Evolutionary conservation across 495 filamentous ascomycete species (phyloP).

Genomic region (Penicillium taxi): DNA sequence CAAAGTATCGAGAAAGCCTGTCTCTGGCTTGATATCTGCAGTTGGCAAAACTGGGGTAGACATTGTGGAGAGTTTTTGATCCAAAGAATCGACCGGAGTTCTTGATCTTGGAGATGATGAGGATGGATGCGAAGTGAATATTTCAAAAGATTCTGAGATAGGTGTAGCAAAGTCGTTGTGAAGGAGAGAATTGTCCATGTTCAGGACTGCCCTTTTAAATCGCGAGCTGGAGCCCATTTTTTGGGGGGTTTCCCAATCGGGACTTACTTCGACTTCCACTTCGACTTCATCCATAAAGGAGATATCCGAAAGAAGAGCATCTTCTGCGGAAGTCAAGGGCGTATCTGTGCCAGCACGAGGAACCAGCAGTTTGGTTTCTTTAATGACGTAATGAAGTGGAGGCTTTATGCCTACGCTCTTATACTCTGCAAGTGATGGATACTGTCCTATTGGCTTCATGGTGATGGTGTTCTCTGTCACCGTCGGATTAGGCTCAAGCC

Average conservation of each 20-base stretch:
- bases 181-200: too few relatives aligned
- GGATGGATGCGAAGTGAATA: slow-evolving; percentile 1
- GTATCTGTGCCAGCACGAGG: slow-evolving; percentile 6
- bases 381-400: slow-evolving; percentile 3
- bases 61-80: too few relatives aligned
- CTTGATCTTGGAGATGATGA: slow-evolving; percentile 4
- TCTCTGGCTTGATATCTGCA: slow-evolving; percentile 1
- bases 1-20: slow-evolving; percentile 5
- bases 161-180: slow-evolving; percentile 8
- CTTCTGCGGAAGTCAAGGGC: slow-evolving; percentile 14
- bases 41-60: neutral
- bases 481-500: too few relatives aligned
- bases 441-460: slow-evolving; percentile 24
- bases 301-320: slow-evolving; percentile 4
- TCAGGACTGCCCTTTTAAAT: neutral
- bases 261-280: neutral
- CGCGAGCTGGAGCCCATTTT: neutral
- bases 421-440: slow-evolving; percentile 19
- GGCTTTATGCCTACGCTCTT: slow-evolving; percentile 15
- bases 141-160: slow-evolving; percentile 8
- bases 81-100: slow-evolving; percentile 3
- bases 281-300: slow-evolving; percentile 4
- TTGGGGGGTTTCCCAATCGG: neutral
- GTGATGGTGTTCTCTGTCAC: slow-evolving; percentile 5
- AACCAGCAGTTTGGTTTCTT: slow-evolving; percentile 5